phyloP scores from a whole-genome alignment of 495 filamentous ascomycete species.

The Penicillium soppii region DNA sequence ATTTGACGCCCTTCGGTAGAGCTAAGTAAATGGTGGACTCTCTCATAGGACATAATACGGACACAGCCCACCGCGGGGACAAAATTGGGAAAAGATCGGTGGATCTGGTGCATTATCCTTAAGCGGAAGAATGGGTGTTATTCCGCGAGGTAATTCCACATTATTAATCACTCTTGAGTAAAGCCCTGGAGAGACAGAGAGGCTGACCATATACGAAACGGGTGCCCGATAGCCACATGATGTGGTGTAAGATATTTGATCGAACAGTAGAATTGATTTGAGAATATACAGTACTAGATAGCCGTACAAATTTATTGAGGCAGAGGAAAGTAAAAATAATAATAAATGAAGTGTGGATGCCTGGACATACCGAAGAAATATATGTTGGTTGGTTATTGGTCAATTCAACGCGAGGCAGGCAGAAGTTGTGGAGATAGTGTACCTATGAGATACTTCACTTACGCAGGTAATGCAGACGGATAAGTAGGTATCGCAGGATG shows the following conservation, averaged over 20 bases:
- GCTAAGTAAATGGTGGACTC: conserved; percentile 21
- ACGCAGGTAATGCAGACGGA: background rate
- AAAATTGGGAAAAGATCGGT: conserved; percentile 34
- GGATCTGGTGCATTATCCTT: conserved; percentile 7
- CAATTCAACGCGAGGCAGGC: conserved; percentile 10
- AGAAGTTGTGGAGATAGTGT: background rate
- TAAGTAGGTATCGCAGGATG: background rate
- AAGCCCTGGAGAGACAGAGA: too few relatives aligned
- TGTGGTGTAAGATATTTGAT: too few relatives aligned
- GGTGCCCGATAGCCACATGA: too few relatives aligned
- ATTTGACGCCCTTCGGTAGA: conserved; percentile 40
- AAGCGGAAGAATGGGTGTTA: background rate
- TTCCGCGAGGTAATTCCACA: background rate
- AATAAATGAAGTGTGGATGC: conserved; percentile 12
- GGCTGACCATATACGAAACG: too few relatives aligned
- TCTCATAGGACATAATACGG: conserved; percentile 16
- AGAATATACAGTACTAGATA: background rate
- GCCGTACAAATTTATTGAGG: background rate
- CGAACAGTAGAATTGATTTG: too few relatives aligned
- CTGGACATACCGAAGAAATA: conserved; percentile 8
- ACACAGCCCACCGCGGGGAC: conserved; percentile 33
- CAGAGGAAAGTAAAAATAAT: background rate
- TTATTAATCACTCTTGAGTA: too few relatives aligned
- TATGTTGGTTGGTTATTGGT: conserved; percentile 9
- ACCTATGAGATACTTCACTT: conserved; percentile 4